These are phyloP conservation scores for Lophium mytilinum DNA, from an alignment of 495 filamentous ascomycete species.

Conservation along the genomic window DNA sequence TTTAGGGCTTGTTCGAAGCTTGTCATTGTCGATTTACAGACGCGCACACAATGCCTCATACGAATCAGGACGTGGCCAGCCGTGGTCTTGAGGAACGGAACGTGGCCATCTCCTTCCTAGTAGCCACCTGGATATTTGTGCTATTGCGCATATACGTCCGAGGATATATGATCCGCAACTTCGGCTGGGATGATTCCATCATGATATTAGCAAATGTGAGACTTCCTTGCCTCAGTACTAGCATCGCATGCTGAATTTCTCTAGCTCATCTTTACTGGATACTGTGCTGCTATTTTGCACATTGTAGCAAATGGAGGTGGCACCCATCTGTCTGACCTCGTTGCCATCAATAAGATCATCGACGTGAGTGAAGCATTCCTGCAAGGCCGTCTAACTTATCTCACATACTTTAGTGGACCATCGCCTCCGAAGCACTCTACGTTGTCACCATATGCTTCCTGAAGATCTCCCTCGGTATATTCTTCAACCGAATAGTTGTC, in stretches of 20 bases:
- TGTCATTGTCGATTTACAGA: neutral
- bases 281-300: conserved; percentile 12
- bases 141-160: conserved; percentile 27
- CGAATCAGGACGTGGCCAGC: neutral
- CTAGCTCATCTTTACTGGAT: conserved; percentile 17
- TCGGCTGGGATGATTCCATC: conserved; percentile 31
- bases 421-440: conserved; percentile 24
- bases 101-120: conserved; percentile 25
- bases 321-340: conserved; percentile 14
- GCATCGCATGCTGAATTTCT: neutral
- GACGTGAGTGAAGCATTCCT: conserved; percentile 2
- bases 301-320: conserved; percentile 18
- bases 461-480: conserved; percentile 33
- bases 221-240: neutral
- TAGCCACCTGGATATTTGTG: conserved; percentile 25
- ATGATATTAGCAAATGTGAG: conserved; percentile 27
- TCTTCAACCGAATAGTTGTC: conserved; percentile 30
- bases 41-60: too few species aligned
- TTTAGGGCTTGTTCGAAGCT: neutral
- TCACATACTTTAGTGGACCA: conserved; percentile 15
- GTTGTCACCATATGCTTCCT: conserved; percentile 23
- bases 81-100: conserved; percentile 7
- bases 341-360: conserved; percentile 4
- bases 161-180: conserved; percentile 20
- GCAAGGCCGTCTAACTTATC: neutral